These are phyloP conservation scores for Begonia fuchsioides DNA, from an alignment of 306 rosid genomes.

Conservation along the genomic window DNA sequence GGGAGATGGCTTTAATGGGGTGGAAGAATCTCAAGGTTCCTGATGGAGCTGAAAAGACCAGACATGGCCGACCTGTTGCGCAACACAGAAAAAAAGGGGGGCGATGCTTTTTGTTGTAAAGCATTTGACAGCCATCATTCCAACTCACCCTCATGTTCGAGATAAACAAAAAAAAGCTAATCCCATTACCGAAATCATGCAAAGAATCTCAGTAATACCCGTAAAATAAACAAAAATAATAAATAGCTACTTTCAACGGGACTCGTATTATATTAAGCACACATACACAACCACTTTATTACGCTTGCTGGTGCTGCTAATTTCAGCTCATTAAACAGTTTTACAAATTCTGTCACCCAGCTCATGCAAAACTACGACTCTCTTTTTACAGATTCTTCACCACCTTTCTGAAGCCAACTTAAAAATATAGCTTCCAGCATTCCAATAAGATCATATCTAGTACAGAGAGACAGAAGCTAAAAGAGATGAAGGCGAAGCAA, in stretches of 20 bases:
- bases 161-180: background rate
- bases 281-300: too few species aligned
- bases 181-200: background rate
- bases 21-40: background rate
- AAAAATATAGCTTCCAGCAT: background rate
- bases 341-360: background rate
- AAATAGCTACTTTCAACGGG: background rate
- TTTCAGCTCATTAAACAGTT: background rate
- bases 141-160: background rate
- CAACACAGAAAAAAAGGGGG: background rate
- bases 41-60: background rate
- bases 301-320: background rate
- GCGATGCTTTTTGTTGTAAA: background rate
- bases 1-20: background rate
- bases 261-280: background rate
- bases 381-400: too few species aligned
- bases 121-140: slow-evolving; percentile 1
- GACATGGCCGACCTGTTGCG: background rate
- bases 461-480: too few species aligned
- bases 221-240: background rate
- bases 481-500: too few species aligned
- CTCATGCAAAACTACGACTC: background rate
- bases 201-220: background rate
- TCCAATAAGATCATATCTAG: background rate
- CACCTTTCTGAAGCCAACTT: background rate